phyloP scores from a whole-genome alignment of 352 stramenopile species.

The Phytopythium sindhum region DNA sequence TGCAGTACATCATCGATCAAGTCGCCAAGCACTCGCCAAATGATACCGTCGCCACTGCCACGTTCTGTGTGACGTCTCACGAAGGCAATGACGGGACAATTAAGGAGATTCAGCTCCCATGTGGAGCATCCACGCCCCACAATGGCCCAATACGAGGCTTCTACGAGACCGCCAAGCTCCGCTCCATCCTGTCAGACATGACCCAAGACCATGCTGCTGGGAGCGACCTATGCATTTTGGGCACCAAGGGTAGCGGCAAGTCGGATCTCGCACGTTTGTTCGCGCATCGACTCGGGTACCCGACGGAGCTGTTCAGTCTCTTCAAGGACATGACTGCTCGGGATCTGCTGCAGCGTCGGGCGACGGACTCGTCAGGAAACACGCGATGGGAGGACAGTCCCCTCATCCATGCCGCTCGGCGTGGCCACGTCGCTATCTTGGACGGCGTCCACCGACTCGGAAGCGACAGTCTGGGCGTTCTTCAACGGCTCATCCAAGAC shows the following conservation, averaged over 20 bases:
- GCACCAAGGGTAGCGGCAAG: constrained; percentile 83
- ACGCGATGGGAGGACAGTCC: constrained; percentile 93
- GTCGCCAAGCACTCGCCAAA: constrained; percentile 25
- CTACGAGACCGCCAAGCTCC: constrained; percentile 57
- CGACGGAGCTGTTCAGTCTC: constrained; percentile 88
- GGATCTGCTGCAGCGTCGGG: constrained; percentile 90
- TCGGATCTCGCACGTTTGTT: constrained; percentile 68
- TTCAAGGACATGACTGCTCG: constrained; percentile 93
- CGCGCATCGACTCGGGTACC: constrained; percentile 73
- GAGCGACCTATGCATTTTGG: constrained; percentile 77
- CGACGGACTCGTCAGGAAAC: constrained; percentile 83
- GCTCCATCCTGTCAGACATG: constrained; percentile 55
- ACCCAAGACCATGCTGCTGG: constrained; percentile 76
- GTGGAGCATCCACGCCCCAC: constrained; percentile 31
- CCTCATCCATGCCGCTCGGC: constrained; percentile 83
- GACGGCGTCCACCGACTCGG: constrained; percentile 93
- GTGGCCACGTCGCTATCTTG: constrained; percentile 84
- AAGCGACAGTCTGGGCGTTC: constrained; percentile 85
- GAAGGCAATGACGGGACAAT: constrained; percentile 3
- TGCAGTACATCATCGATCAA: constrained; percentile 27
- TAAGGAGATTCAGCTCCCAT: constrained; percentile 32
- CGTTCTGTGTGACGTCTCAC: constrained; percentile 10
- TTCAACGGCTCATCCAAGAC: constrained; percentile 87
- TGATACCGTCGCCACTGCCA: constrained; percentile 18
- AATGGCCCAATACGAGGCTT: constrained; percentile 33